phyloP scores from a whole-genome alignment of 495 filamentous ascomycete species.

The Polyplosphaeria fusca region DNA sequence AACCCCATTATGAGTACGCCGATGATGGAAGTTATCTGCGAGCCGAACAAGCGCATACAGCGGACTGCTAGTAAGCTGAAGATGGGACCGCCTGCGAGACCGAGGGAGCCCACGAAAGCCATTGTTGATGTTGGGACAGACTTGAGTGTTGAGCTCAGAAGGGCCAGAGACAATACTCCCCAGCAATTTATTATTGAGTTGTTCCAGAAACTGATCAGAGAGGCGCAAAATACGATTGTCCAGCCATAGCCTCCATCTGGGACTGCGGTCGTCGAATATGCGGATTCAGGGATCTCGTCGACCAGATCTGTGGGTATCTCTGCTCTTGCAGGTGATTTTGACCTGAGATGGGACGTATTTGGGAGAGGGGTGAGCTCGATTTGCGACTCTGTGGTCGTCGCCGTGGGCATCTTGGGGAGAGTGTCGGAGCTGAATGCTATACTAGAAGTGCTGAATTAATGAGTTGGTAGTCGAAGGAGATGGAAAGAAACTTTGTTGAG shows the following conservation, averaged over 20 bases:
- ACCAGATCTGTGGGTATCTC: too few species aligned
- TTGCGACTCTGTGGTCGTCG: too few species aligned
- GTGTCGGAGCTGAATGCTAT: too few species aligned
- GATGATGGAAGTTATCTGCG: slow-evolving; percentile 45
- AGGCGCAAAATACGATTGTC: slow-evolving; percentile 53
- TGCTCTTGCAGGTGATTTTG: too few species aligned
- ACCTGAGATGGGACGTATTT: too few species aligned
- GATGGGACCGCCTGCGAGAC: slow-evolving; percentile 48
- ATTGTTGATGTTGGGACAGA: slow-evolving; percentile 42
- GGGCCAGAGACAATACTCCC: slow-evolving; percentile 57
- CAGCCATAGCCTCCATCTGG: slow-evolving; percentile 62
- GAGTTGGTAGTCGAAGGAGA: too few species aligned
- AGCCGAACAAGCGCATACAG: slow-evolving; percentile 51
- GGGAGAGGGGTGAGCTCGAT: too few species aligned
- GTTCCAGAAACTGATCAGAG: slow-evolving; percentile 54
- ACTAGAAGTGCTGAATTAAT: too few species aligned
- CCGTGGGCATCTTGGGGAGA: too few species aligned
- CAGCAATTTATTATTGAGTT: slow-evolving; percentile 54
- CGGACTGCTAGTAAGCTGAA: slow-evolving; percentile 50
- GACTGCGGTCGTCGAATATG: slow-evolving; percentile 19
- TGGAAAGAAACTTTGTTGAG: too few species aligned
- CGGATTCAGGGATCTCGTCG: slow-evolving; percentile 3
- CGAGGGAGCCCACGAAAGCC: slow-evolving; percentile 56
- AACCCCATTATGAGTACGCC: slow-evolving; percentile 49
- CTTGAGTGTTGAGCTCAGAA: slow-evolving; percentile 45